Conservation (phyloP, 805 yeast genomes). For the Pichia pseudocactophila region DNA sequence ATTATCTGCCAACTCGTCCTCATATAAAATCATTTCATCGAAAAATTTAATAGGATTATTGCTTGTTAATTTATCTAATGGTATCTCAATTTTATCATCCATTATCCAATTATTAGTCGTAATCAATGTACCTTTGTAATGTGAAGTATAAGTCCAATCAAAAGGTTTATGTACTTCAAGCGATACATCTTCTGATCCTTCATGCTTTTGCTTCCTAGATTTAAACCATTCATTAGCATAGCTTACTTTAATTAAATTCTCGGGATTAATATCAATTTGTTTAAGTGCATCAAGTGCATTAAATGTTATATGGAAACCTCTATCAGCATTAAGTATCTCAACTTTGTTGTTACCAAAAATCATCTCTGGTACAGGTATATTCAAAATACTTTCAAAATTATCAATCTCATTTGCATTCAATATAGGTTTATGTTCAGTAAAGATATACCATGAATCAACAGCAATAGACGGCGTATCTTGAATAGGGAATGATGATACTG, state of each 20-base stretch:
- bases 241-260: constrained; percentile 55
- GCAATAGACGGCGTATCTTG: constrained; percentile 62
- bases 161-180: constrained; percentile 68
- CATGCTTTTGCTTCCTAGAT: constrained; percentile 29
- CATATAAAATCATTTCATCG: constrained; percentile 82
- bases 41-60: constrained; percentile 77
- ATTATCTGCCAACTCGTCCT: constrained; percentile 94
- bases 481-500: constrained; percentile 54
- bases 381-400: constrained; percentile 43
- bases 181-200: constrained; percentile 20
- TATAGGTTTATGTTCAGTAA: constrained; percentile 68
- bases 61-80: constrained; percentile 60
- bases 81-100: constrained; percentile 36
- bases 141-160: constrained; percentile 94
- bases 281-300: constrained; percentile 71
- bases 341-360: constrained; percentile 81
- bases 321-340: constrained; percentile 25
- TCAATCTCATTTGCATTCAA: constrained; percentile 69
- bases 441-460: constrained; percentile 64
- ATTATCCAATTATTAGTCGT: constrained; percentile 12
- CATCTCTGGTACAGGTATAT: constrained; percentile 91
- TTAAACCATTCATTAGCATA: constrained; percentile 79
- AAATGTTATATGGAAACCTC: constrained; percentile 41
- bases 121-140: constrained; percentile 55
- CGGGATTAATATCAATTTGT: constrained; percentile 39